Base-by-base conservation (phyloP, 2,329 filamentous ascomycete species). In the Trichophyton simii region DNA sequence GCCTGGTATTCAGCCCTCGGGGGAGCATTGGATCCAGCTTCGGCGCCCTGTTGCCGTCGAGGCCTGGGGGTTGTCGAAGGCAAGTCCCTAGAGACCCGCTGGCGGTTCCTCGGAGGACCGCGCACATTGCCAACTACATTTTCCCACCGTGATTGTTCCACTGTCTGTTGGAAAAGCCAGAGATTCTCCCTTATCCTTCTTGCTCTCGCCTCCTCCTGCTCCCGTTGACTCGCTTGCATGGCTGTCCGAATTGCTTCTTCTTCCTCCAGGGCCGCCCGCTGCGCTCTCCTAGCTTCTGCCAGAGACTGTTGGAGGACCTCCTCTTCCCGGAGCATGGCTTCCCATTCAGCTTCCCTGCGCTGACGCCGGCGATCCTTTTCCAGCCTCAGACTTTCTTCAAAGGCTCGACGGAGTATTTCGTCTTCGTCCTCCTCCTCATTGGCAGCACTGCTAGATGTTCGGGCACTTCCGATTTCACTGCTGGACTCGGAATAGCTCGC, bases 331-430 rank as follows among this genome's bases (percentile, higher is more conserved):
- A 22, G 7, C n/a, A 15, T 25, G 18, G 34, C 55, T 13, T 58
- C 55, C 31, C 34, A 18, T 34, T 55, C 31, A 15, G 31, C 50
- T 36, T 50, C 46, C 50, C 34, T 28, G 11, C 7, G 55, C 36
- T 22, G 55, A 2, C 7, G 36, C 25, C 13, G 31, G 20, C 50
- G 50, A 1, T 55, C 31, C 2, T 8, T 34, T 1, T 41, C 55
- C 22, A 58, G 55, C 13, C 15, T 41, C n/a, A 41, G 11, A 13
- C 36, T 25, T 15, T 42, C 20, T 18, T 25, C 36, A 28, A 58
- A 41, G 13, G 63, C 63, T 8, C 38, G 52, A 9, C 60, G 55
- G 48, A 66, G 63, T 15, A 52, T 57, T 36, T 63, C 60, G 20
- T 63, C 61, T 13, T 62, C 63, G 25, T 62, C 62, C 42, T 55